Conservation (phyloP, 352 stramenopile species). For the Globisporangium heterothallicum region DNA sequence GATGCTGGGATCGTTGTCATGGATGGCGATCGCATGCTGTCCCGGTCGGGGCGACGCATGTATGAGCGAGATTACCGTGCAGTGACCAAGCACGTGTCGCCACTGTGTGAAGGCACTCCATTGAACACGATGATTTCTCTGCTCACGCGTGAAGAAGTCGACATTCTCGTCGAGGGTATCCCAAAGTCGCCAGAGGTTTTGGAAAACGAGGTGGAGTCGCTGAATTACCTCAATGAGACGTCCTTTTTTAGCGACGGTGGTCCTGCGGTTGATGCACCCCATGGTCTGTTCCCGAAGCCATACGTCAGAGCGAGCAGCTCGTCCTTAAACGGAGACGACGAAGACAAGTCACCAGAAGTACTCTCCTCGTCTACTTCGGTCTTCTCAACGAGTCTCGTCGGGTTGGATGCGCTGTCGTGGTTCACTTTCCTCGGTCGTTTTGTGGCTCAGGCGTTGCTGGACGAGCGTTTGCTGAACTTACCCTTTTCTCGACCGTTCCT, state of each 20-base stretch:
- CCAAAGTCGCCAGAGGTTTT: constrained; percentile 53
- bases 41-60: constrained; percentile 61
- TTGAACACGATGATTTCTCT: constrained; percentile 41
- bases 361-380: not conserved
- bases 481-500: constrained; percentile 75
- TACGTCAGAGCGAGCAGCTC: constrained; percentile 9
- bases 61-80: constrained; percentile 74
- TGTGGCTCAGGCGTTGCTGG: constrained; percentile 68
- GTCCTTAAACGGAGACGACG: not conserved
- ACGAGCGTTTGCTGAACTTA: constrained; percentile 79
- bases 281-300: constrained; percentile 49
- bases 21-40: constrained; percentile 65
- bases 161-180: constrained; percentile 38
- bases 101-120: constrained; percentile 65
- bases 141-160: constrained; percentile 38
- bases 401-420: constrained; percentile 31
- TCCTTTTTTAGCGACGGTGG: constrained; percentile 19
- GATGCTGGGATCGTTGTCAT: constrained; percentile 70
- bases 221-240: constrained; percentile 50
- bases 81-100: constrained; percentile 74
- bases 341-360: constrained; percentile 7
- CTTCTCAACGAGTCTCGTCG: constrained; percentile 6
- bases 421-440: constrained; percentile 74
- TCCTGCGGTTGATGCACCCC: constrained; percentile 39
- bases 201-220: constrained; percentile 56